These are phyloP conservation scores for Suillus weaverae DNA, from an alignment of 768 basidiomycete species.

Conservation along the genomic window DNA sequence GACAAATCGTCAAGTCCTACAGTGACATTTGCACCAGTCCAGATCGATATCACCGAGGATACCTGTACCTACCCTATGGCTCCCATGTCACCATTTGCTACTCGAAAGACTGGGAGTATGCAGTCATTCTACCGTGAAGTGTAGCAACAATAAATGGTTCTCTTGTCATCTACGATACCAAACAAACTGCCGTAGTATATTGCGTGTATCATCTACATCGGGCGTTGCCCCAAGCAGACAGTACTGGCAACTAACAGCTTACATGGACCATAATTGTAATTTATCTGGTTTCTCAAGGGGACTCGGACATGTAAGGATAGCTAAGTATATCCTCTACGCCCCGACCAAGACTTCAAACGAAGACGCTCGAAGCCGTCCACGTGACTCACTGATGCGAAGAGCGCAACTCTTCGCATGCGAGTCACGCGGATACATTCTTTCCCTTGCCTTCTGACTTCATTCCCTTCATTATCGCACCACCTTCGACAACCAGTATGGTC, in stretches of 20 bases:
- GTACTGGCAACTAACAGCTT: background rate
- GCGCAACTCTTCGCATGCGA: too few relatives aligned
- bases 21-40: conserved; percentile 5
- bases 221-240: background rate
- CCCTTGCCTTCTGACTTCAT: too few relatives aligned
- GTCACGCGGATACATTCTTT: too few relatives aligned
- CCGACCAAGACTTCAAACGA: too few relatives aligned
- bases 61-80: background rate
- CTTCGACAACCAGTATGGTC: too few relatives aligned
- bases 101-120: background rate
- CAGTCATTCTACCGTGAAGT: background rate
- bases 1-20: background rate
- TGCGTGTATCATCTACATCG: background rate
- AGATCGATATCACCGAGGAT: background rate
- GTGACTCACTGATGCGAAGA: too few relatives aligned
- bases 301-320: background rate
- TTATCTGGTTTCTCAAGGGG: background rate
- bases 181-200: background rate
- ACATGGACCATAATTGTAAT: background rate
- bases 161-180: background rate
- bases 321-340: too few relatives aligned
- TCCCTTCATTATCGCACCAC: too few relatives aligned
- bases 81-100: background rate
- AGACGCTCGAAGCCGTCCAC: too few relatives aligned
- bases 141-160: background rate